These are phyloP conservation scores for Endocalyx cinctus DNA, from an alignment of 2,329 filamentous ascomycete species.

Conservation along the genomic window DNA sequence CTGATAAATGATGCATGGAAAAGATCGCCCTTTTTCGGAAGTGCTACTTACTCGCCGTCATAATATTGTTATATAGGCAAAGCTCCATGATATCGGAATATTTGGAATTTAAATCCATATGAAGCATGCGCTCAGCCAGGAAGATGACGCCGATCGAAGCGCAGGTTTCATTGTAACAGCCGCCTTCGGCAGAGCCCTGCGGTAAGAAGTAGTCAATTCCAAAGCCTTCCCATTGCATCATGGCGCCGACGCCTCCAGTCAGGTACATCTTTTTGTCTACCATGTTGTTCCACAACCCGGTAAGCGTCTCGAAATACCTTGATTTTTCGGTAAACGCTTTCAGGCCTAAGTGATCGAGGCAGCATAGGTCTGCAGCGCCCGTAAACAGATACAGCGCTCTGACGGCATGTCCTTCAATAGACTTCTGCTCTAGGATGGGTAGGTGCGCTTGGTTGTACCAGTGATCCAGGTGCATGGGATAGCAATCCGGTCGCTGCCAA, in stretches of 20 bases:
- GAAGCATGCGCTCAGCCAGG: slow-evolving; percentile 52
- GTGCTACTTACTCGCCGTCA: slow-evolving; percentile 37
- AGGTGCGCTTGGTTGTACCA: slow-evolving; percentile 55
- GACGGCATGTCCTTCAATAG: slow-evolving; percentile 56
- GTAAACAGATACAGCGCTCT: slow-evolving; percentile 58
- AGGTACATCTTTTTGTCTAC: slow-evolving; percentile 57
- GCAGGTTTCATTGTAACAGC: slow-evolving; percentile 59
- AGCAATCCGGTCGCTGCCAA: slow-evolving; percentile 43
- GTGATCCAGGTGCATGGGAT: slow-evolving; percentile 32
- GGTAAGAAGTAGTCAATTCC: slow-evolving; percentile 55
- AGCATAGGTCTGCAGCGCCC: slow-evolving; percentile 51
- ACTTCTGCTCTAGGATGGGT: slow-evolving; percentile 48
- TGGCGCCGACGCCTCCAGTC: slow-evolving; percentile 56
- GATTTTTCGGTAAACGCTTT: slow-evolving; percentile 17
- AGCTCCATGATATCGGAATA: slow-evolving; percentile 58
- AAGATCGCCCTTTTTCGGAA: background rate
- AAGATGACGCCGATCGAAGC: slow-evolving; percentile 58
- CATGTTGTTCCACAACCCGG: slow-evolving; percentile 56
- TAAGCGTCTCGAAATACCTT: slow-evolving; percentile 35
- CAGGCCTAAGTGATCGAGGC: slow-evolving; percentile 27
- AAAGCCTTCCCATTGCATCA: slow-evolving; percentile 58
- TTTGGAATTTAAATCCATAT: slow-evolving; percentile 46
- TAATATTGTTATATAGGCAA: slow-evolving; percentile 55
- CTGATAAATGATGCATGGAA: too few species aligned
- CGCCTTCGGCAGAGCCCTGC: slow-evolving; percentile 55